A percentile compares a stretch with the other conserved stretches of the same genome.
phyloP scores from a whole-genome alignment of 2,329 filamentous ascomycete genomes.

The Alternaria dauci region DNA sequence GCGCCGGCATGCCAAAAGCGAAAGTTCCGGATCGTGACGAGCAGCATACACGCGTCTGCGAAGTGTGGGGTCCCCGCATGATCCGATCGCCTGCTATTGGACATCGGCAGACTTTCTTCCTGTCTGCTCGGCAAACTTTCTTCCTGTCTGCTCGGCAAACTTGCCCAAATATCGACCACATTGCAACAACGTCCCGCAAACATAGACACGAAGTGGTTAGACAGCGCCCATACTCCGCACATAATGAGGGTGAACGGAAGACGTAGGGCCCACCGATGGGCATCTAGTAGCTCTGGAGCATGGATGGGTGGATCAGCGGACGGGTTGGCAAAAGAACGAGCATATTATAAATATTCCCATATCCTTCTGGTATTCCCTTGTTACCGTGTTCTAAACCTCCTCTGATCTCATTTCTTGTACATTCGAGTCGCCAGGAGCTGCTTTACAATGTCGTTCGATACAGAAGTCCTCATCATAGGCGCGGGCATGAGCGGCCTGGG shows the following conservation, averaged over 20 bases:
- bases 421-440: not conserved
- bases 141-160: conserved; percentile 25
- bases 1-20: conserved; percentile 21
- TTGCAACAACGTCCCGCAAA: conserved; percentile 10
- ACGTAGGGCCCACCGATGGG: conserved; percentile 1
- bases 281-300: not conserved
- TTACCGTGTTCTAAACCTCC: not conserved
- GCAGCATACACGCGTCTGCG: conserved; percentile 26
- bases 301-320: not conserved
- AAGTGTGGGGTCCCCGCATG: conserved; percentile 24
- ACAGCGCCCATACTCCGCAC: conserved; percentile 12
- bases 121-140: conserved; percentile 29
- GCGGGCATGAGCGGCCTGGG: conserved; percentile 59
- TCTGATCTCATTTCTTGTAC: not conserved
- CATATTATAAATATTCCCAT: conserved; percentile 14
- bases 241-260: not conserved
- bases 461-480: conserved; percentile 61
- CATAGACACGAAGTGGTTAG: conserved; percentile 3
- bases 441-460: conserved; percentile 48
- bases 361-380: not conserved
- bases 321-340: not conserved
- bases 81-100: conserved; percentile 18
- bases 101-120: conserved; percentile 12
- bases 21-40: conserved; percentile 18
- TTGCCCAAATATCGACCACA: conserved; percentile 16